phyloP scores from a whole-genome alignment of 805 yeast species.

The Gaillardinia entomophila region DNA sequence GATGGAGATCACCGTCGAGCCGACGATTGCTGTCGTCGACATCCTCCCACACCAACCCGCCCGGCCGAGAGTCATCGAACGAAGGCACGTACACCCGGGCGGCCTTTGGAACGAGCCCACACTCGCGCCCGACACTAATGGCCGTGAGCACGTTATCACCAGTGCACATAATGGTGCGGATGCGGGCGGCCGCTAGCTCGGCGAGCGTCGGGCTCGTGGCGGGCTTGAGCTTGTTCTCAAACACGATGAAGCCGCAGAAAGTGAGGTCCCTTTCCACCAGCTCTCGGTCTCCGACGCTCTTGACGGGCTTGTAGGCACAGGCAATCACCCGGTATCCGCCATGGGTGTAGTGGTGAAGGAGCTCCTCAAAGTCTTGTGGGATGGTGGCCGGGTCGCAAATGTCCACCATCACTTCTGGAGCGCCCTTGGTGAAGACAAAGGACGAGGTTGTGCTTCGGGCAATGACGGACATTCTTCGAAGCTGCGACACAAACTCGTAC shows the following conservation, averaged over 20 bases:
- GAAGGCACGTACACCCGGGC: constrained; percentile 48
- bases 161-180: constrained; percentile 92
- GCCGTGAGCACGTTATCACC: constrained; percentile 97
- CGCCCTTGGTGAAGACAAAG: constrained; percentile 74
- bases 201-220: constrained; percentile 58
- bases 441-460: constrained; percentile 18
- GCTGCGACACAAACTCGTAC: constrained; percentile 78
- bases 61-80: constrained; percentile 24
- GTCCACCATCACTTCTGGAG: constrained; percentile 87
- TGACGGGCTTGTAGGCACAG: constrained; percentile 62
- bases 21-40: constrained; percentile 50
- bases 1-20: constrained; percentile 64
- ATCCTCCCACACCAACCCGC: constrained; percentile 60
- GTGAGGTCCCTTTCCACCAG: constrained; percentile 62
- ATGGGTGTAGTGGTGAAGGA: constrained; percentile 82
- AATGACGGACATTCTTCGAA: constrained; percentile 88
- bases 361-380: constrained; percentile 69
- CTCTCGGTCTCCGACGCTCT: constrained; percentile 42
- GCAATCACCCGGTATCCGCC: constrained; percentile 95
- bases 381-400: constrained; percentile 68
- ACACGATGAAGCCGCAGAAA: constrained; percentile 84
- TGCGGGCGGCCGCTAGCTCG: constrained; percentile 57
- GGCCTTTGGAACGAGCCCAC: constrained; percentile 52
- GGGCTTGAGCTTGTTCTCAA: constrained; percentile 83
- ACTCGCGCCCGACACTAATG: constrained; percentile 84